A percentile compares a stretch with the other conserved stretches of the same genome.
phyloP scores from a whole-genome alignment of 257 asterid species.

The Lycium barbarum region DNA sequence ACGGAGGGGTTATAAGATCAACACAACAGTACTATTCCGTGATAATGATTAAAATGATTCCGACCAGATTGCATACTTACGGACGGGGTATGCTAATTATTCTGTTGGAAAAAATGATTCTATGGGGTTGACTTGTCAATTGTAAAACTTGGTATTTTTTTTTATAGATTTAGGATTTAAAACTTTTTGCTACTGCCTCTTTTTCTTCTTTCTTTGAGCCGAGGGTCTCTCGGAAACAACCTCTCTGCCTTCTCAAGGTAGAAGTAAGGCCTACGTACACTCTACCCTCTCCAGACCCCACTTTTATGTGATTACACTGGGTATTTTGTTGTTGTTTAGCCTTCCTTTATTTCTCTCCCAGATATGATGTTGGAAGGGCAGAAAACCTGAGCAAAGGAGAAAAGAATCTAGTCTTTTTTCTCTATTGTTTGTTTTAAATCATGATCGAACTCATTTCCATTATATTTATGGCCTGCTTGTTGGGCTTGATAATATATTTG shows the following conservation, averaged over 20 bases:
- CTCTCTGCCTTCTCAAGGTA: too few relatives aligned
- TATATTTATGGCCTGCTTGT: background rate
- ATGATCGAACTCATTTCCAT: background rate
- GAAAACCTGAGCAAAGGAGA: background rate
- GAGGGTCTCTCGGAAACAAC: too few relatives aligned
- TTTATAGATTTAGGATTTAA: background rate
- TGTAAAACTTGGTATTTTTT: background rate
- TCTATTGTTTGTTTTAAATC: background rate
- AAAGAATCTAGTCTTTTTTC: background rate
- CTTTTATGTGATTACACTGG: too few relatives aligned
- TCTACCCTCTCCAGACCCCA: too few relatives aligned
- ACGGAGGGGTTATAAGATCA: background rate
- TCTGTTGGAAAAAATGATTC: background rate
- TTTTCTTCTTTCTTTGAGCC: too few relatives aligned
- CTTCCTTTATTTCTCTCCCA: background rate
- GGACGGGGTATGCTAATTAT: background rate
- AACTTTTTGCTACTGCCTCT: background rate
- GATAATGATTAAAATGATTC: background rate
- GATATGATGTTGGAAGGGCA: constrained; percentile 14
- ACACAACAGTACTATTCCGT: background rate
- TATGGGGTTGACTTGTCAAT: constrained; percentile 4
- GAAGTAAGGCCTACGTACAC: too few relatives aligned
- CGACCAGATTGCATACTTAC: background rate
- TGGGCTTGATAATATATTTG: background rate
- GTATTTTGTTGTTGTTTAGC: background rate